These are phyloP conservation scores for Trametes cingulata DNA, from an alignment of 768 basidiomycete species.

Conservation along the genomic window DNA sequence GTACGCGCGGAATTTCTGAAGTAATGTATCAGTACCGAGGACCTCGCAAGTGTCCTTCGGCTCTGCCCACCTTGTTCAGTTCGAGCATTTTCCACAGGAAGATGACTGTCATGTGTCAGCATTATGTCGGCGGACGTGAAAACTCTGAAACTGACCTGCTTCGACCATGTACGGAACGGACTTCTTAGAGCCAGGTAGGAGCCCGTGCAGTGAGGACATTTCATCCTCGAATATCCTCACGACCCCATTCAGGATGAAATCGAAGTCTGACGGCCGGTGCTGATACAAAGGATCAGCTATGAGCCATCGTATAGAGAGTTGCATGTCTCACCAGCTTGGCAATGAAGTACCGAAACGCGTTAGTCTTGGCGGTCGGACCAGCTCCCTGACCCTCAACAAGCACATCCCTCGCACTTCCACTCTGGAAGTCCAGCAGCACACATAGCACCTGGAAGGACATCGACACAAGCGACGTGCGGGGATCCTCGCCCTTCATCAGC, in stretches of 20 bases:
- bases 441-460: conserved; percentile 78
- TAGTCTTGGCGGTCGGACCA: conserved; percentile 65
- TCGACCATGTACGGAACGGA: conserved; percentile 83
- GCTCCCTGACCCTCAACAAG: conserved; percentile 44
- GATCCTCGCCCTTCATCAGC: conserved; percentile 87
- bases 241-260: conserved; percentile 79
- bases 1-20: conserved; percentile 87
- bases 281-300: conserved; percentile 32
- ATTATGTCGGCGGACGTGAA: not conserved
- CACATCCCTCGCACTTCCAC: conserved; percentile 66
- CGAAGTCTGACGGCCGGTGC: conserved; percentile 90
- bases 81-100: conserved; percentile 93
- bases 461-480: conserved; percentile 68
- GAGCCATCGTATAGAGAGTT: not conserved
- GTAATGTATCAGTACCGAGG: not conserved
- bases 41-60: not conserved
- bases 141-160: conserved; percentile 56
- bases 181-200: conserved; percentile 85
- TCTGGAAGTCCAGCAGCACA: conserved; percentile 78
- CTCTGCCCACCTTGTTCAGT: conserved; percentile 72
- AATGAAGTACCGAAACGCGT: conserved; percentile 90
- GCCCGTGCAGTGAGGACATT: conserved; percentile 66
- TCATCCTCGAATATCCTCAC: conserved; percentile 70
- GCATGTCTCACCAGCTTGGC: conserved; percentile 73
- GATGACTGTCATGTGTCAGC: conserved; percentile 48